Evolutionary conservation across 2,329 filamentous ascomycete genomes (phyloP).

Genomic region (Arthroderma sp.): DNA sequence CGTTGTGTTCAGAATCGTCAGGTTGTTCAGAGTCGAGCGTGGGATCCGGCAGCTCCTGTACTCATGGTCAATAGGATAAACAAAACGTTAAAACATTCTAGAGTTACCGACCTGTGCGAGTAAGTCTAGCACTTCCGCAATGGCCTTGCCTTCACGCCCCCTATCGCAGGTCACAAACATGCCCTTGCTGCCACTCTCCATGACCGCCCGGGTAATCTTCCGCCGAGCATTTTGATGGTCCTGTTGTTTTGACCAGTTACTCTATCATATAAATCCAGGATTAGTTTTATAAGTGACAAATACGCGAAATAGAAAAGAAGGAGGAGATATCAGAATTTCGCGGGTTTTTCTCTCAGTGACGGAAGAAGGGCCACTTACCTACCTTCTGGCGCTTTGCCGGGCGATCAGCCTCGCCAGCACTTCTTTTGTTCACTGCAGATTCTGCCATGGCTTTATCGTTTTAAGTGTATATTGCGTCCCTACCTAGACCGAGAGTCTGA

Average conservation of each 20-base stretch:
- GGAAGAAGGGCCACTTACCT: neutral
- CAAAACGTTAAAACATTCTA: slow-evolving; percentile 1
- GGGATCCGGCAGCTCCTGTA: slow-evolving; percentile 5
- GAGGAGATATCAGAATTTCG: neutral
- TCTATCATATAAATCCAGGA: slow-evolving; percentile 2
- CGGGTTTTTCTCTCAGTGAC: neutral
- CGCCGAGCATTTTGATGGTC: neutral
- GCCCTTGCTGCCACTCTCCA: slow-evolving; percentile 42
- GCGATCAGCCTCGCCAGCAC: neutral
- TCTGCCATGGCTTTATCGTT: neutral
- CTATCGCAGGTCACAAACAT: slow-evolving; percentile 52
- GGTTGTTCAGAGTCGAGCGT: neutral
- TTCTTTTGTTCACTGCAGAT: neutral
- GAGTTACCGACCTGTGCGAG: slow-evolving; percentile 37
- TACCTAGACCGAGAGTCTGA: neutral
- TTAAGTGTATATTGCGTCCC: neutral
- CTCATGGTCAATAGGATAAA: slow-evolving; percentile 2
- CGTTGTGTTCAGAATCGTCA: slow-evolving; percentile 17
- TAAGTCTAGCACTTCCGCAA: slow-evolving; percentile 43
- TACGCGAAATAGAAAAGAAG: neutral
- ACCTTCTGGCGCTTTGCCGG: slow-evolving; percentile 2
- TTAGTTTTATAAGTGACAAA: neutral
- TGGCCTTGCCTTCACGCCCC: slow-evolving; percentile 47
- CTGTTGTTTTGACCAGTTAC: slow-evolving; percentile 18
- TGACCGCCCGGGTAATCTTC: slow-evolving; percentile 9